Evolutionary conservation across 2,329 filamentous ascomycete species (phyloP), one percentile per base, ranked within the genome.

Genomic region (Fusarium sacchari): DNA sequence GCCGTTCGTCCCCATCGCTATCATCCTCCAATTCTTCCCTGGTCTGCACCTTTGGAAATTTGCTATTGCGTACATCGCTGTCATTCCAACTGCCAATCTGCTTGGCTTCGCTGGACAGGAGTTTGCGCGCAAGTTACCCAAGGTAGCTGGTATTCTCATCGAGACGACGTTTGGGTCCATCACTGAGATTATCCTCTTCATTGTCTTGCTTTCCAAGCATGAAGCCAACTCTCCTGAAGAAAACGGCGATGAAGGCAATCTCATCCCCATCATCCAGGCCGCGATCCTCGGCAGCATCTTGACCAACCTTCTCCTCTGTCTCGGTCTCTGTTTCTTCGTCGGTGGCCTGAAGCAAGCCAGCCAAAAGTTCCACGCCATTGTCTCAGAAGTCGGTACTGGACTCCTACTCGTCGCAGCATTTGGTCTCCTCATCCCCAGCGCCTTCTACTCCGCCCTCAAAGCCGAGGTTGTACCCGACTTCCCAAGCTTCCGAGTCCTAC

Each of bases 241-340:
- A 0, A 79, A 79, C 32, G 78, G 77, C 6, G 78, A 80, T 10
- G 80, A 81, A 42, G 81, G 82, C 6, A 80, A 83, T 47, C 70
- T 79, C 79, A 87, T 91, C 47, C 85, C 86, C 5, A 90, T 93
- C 74, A 92, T 93, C 57, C 88, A 92, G 77, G 90, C 90, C 60
- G 91, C 91, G 8, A 92, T 93, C 57, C 83, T 93, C 1, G 91
- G 91, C 18, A 92, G 90, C 5, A 91, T 93, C 49, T 78, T 93
- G 56, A 91, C 92, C 18, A 93, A 93, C 52, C 80, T 93, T 36
- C 81, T 93, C 15, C 86, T 93, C 3, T 93, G 91, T 71, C 81
- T 93, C 34, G 91, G 91, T 0, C 80, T 89, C 36, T 93, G 91
- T 78, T 93, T 93, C 81, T 87, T 92, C 60, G 85, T 89, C 20